Base-by-base conservation (phyloP, 768 basidiomycete genomes). In the Boletus insuetus region DNA sequence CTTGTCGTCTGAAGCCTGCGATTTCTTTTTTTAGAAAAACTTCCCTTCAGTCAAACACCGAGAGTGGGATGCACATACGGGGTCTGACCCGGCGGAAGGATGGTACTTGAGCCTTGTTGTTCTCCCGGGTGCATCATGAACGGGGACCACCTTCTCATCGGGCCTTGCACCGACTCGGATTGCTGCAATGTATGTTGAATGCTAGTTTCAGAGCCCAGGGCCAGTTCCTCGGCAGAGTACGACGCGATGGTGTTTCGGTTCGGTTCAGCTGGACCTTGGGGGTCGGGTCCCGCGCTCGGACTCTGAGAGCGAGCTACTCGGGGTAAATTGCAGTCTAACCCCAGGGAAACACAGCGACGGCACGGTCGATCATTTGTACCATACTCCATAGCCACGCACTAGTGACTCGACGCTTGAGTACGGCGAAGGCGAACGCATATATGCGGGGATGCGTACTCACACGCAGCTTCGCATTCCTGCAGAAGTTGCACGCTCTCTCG, bases 291-390 rank as follows among this genome's bases (percentile, higher is more conserved):
- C 22, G 52, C 48, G 43, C 56, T 52, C 43, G 66, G 67, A 49
- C 67, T 69, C 55, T 58, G 58, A 20, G 66, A 68, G 35, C 55
- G 64, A 37, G 58, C 38, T 17, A 4, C 40, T n/a, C 49, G 56
- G 31, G 56, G 3, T 12, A 69, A 41, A 35, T 16, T 51, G 29
- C 68, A 69, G 0, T 53, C 39, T 10, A 61, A 9, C 20, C 24
- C 24, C 14, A 57, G 58, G 34, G 1, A 40, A 45, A 57, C 42
- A 56, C 68, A 69, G 29, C 65, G 65, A 54, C 54, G 46, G 32
- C 68, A 69, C 37, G 65, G 56, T 5, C 45, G 53, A 57, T 65
- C 56, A 20, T 39, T 45, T 22, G 22, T 50, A 19, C 58, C 63
- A 11, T 55, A 70, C 20, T 63, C 54, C 4, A 0, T 7, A 34